Base-by-base conservation (phyloP, 1,284 basidiomycete species). In the Taiwanofungus camphoratus region DNA sequence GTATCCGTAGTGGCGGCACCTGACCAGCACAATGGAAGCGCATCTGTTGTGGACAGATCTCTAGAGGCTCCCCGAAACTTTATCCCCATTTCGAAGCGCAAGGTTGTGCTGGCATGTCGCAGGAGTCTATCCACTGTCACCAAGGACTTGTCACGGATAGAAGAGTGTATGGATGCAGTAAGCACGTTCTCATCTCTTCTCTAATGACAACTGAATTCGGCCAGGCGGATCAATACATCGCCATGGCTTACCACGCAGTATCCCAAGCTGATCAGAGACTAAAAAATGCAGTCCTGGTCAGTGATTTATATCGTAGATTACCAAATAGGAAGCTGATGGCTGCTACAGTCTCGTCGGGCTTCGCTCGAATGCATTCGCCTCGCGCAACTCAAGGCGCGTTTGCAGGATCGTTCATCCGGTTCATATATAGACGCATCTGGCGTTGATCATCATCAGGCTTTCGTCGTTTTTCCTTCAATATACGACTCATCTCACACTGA, bases 191-290 rank as follows among this genome's bases (percentile, higher is more conserved):
- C 37, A 8, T 20, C 8, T 13, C 8, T 18, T 19, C n/a, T 3
- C 29, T 16, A n/a, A 24, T n/a, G 5, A 5, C 31, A 34, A 9
- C 30, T 24, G 21, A 20, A 23, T 42, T 34, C 39, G 11, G n/a
- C 8, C 45, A 79, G 76, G 74, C 75, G 15, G 74, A 78, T 31
- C 66, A 77, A 46, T 70, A 74, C 52, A 67, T 79, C 42, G 60
- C 69, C 19, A 61, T 70, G 24, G 72, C 76, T 15, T 67, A 69
- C 47, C 74, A 74, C 41, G 74, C 71, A 23, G 68, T 79, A 26
- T 63, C 68, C 36, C 69, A 77, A 42, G 70, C 71, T 13, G 77
- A 56, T 59, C 73, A 46, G 13, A 52, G 54, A 20, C 49, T 62
- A 3, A 49, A 52, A 19, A 43, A 37, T 45, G 74, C 72, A 16